A percentile compares a stretch with the other conserved stretches of the same genome.
These are phyloP conservation scores for Phialemonium atrogriseum DNA, from an alignment of 2,329 filamentous ascomycete species.

Conservation along the genomic window DNA sequence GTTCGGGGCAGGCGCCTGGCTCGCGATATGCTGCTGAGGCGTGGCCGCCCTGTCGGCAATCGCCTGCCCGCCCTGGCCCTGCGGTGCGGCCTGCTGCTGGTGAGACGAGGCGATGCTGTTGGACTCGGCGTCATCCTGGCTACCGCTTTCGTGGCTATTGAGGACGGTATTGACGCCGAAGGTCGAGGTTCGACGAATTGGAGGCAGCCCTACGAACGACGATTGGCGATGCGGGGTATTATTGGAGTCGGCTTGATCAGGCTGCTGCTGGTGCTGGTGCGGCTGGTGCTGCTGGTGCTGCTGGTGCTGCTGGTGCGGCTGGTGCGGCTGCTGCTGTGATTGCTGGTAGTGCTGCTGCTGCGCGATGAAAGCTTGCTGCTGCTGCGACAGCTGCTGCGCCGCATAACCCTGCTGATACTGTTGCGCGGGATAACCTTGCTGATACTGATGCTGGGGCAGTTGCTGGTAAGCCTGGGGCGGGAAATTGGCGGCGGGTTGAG, in stretches of 20 bases:
- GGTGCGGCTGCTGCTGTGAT: constrained; percentile 12
- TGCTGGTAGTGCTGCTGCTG: constrained; percentile 7
- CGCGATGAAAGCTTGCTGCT: too few species aligned
- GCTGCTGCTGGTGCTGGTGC: constrained; percentile 13
- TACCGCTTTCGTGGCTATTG: constrained; percentile 10
- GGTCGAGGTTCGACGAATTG: constrained; percentile 49
- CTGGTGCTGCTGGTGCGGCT: constrained; percentile 14
- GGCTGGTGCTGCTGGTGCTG: constrained; percentile 9
- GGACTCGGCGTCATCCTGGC: constrained; percentile 5
- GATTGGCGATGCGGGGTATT: constrained; percentile 30
- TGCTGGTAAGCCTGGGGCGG: constrained; percentile 10
- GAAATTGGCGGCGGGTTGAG: constrained; percentile 9
- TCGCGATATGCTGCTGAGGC: constrained; percentile 1
- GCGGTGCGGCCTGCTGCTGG: neutral
- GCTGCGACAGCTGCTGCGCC: too few species aligned
- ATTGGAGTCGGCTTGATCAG: constrained; percentile 1
- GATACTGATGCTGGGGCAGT: too few species aligned
- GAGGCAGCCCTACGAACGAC: constrained; percentile 50
- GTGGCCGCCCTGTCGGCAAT: neutral
- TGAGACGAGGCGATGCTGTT: neutral
- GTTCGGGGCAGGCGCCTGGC: constrained; percentile 6
- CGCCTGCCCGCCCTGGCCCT: neutral
- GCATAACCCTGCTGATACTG: neutral
- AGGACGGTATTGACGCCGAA: constrained; percentile 22
- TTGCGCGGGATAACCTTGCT: constrained; percentile 1